Evolutionary conservation across 2,329 filamentous ascomycete species (phyloP), one percentile per base, ranked within the genome.

Genomic region (Aspergillus ochraceoroseus): DNA sequence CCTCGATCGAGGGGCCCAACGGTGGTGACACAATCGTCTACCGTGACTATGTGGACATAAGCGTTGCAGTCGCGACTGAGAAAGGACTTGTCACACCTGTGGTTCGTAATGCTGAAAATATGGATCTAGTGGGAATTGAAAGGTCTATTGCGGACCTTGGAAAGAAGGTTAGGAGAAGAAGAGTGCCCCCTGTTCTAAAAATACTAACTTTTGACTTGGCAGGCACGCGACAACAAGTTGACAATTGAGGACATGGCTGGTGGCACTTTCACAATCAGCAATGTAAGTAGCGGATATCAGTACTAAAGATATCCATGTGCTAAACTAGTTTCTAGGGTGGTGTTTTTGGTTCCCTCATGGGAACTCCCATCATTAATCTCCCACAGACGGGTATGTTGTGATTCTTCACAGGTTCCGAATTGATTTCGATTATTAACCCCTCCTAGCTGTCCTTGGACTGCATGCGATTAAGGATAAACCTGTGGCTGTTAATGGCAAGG

Each of bases 221-320:
- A 89, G 87, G 92, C 92, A 49, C 86, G 92, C 49, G 89, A 95
- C 62, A 84, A 85, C 66, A 96, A 96, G 72, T 78, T 98, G 52
- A 96, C 92, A 2, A 95, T 98, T 57, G 92, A 98, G 71, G 92
- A 98, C 64, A 95, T 98, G 88, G 92, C 92, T 46, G 92, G 92
- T 46, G 92, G 92, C 51, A 95, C 90, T 23, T 98, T 95, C 68
- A 96, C 92, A 47, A 95, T 95, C 72, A 92, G 85, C 75, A 96
- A 95, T 65, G 85, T 72, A 49, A 57, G 68, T 55, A n/a, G 13
- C 14, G 5, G 7, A 12, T n/a, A 8, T 26, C 9, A 11, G 5
- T 15, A 12, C 8, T 9, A 5, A 5, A n/a, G 9, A 17, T 18
- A 9, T 7, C 12, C 8, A 17, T 6, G 7, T 15, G 11, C 37